These are phyloP conservation scores for Cyamopsis tetragonoloba DNA, from an alignment of 306 rosid species.

Conservation along the genomic window DNA sequence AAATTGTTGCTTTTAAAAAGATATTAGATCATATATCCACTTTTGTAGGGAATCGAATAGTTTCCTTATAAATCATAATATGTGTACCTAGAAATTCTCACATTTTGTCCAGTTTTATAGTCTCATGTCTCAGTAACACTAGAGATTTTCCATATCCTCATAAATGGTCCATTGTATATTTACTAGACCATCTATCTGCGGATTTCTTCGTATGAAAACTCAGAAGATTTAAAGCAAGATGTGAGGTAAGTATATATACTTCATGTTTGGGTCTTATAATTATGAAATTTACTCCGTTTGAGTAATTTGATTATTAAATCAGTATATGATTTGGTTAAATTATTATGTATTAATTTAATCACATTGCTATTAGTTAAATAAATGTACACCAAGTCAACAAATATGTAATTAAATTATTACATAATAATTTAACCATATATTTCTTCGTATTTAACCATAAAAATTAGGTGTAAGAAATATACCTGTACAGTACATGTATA, in stretches of 20 bases:
- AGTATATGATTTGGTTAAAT: no score
- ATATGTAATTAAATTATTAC: no score
- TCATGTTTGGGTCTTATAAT: slow-evolving; percentile 5
- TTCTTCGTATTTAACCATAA: no score
- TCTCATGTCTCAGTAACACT: neutral
- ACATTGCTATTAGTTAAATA: no score
- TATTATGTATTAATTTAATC: no score
- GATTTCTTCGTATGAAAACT: slow-evolving; percentile 53
- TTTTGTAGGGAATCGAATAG: neutral
- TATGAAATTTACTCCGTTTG: neutral
- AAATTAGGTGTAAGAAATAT: no score
- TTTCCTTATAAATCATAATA: neutral
- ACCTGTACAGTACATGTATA: neutral
- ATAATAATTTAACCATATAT: no score
- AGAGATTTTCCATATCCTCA: slow-evolving; percentile 14
- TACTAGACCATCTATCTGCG: slow-evolving; percentile 66
- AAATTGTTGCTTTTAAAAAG: slow-evolving; percentile 6
- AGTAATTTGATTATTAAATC: neutral
- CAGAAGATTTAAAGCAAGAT: slow-evolving; percentile 69
- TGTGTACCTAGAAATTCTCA: neutral
- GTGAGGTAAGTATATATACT: slow-evolving; percentile 44
- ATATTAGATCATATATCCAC: slow-evolving; percentile 12
- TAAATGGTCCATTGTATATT: slow-evolving; percentile 21
- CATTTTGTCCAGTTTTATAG: neutral
- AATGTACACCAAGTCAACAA: no score